These are phyloP conservation scores for Beta macrorhiza DNA, from an alignment of 179 eudicot species.

Conservation along the genomic window DNA sequence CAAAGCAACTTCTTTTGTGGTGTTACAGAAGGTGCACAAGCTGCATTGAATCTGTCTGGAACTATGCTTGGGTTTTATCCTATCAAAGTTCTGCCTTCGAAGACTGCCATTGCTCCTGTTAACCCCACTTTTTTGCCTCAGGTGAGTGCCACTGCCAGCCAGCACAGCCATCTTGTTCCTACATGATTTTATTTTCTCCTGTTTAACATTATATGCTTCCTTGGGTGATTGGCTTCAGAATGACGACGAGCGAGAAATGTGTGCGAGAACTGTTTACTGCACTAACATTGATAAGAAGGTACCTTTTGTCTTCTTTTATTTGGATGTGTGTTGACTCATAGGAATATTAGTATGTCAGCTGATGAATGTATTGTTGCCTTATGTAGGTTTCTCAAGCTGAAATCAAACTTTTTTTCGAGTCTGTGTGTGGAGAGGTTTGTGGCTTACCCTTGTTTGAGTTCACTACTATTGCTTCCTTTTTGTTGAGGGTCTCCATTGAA, in stretches of 20 bases:
- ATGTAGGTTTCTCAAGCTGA: conserved; percentile 62
- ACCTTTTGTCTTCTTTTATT: background rate
- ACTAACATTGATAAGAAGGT: conserved; percentile 77
- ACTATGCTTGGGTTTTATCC: conserved; percentile 79
- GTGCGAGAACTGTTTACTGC: conserved; percentile 65
- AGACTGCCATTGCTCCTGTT: conserved; percentile 83
- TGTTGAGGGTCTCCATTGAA: background rate
- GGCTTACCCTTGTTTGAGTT: conserved; percentile 18
- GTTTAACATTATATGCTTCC: background rate
- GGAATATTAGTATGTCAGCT: too few relatives aligned
- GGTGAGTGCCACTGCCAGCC: conserved; percentile 32
- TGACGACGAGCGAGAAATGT: conserved; percentile 69
- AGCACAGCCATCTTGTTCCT: background rate
- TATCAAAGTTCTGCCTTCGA: conserved; percentile 68
- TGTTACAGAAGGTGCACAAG: conserved; percentile 59
- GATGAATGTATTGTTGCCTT: conserved; percentile 3
- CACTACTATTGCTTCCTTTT: background rate
- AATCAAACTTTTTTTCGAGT: conserved; percentile 50
- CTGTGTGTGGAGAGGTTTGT: conserved; percentile 55
- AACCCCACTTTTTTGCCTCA: conserved; percentile 70
- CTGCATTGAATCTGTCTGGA: conserved; percentile 61
- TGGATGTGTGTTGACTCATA: background rate
- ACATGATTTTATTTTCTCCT: background rate
- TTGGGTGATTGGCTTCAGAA: conserved; percentile 31
- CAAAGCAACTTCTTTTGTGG: background rate